Base-by-base conservation (phyloP, 2,329 filamentous ascomycete genomes). In the Paraphoma chrysanthemicola region DNA sequence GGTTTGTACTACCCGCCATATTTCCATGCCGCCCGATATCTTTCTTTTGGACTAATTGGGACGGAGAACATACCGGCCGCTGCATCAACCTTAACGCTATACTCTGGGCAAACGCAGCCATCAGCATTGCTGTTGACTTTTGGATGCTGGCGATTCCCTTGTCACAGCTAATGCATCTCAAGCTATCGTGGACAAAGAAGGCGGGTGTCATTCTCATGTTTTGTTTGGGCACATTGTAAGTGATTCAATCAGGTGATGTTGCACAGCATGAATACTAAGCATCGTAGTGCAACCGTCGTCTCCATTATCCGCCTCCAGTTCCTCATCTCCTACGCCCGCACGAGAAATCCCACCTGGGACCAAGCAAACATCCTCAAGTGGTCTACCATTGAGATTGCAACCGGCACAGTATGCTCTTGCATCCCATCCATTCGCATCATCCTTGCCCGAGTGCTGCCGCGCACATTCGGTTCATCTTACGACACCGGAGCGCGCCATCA, bases 331-430 rank as follows among this genome's bases (percentile, higher is more conserved):
- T 81, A 82, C 57, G 77, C 76, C 9, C 72, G 66, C 36, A 80
- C 79, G 2, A 44, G 60, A 1, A 81, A 82, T 59, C 62, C 78
- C 38, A 74, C 70, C 33, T 78, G 75, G 73, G 77, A 79, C 53
- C 77, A 79, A 63, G 63, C 68, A n/a, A 73, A 73, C 4, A 74
- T 78, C 7, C 64, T 73, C 16, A 75, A 74, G 49, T 81, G 79
- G 79, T 77, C 73, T 16, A 75, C 74, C 11, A 70, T 81, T 29
- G 79, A 81, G 61, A 70, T 79, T 53, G 73, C 79, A 56, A 72
- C 79, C 1, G 78, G 77, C 28, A 77, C 81, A 50, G 76, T 81
- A n/a, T 81, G 79, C 60, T 77, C 77, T 7, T 80, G 79, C 65
- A 75, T 81, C 63, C 79, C 79, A 0, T 68, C 73, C n/a, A 59